Base-by-base conservation (phyloP, 164 flowering plant species). In the Macadamia tetraphylla region DNA sequence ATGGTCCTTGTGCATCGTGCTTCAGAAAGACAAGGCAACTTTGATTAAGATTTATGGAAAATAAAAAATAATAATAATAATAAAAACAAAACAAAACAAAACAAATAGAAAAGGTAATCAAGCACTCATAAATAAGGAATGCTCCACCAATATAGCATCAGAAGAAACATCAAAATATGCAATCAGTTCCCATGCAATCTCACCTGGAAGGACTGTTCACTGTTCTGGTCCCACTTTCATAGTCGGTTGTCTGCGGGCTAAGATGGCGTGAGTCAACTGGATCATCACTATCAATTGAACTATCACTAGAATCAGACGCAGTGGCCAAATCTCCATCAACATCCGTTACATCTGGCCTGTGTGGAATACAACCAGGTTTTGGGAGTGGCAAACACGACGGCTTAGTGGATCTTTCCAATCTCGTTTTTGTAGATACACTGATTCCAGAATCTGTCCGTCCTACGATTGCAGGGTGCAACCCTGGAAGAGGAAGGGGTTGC, bases 401-500 rank as follows among this genome's bases (percentile, higher is more conserved):
- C 70, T 88, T 87, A 60, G 82, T 67, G 61, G 76, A 75, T 75
- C 77, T 88, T 35, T 82, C 90, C 5, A 58, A 29, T 62, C 77
- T 80, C 32, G 84, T 79, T 73, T 83, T 87, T 67, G 84, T 67
- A 8, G 51, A 46, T 69, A 74, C 67, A 79, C 81, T 78, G 44
- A 81, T 80, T 52, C 81, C 91, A 71, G 99, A 88, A 74, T 86
- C 84, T 8, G 84, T 80, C 30, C 85, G 86, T 15, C 76, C 81
- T 11, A 88, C 67, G 53, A 60, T 62, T 29, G 85, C 77, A 61
- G 84, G 82, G 56, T 72, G 81, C 62, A 66, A 66, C 61, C 68
- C 80, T 52, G 99, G 99, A 70, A 90, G 88, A 43, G 98, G 98
- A 68, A 89, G 96, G 56, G 97, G 96, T 71, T 89, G 97, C 15